Base-by-base conservation (phyloP, 2,329 filamentous ascomycete species). In the Fusarium sp. region DNA sequence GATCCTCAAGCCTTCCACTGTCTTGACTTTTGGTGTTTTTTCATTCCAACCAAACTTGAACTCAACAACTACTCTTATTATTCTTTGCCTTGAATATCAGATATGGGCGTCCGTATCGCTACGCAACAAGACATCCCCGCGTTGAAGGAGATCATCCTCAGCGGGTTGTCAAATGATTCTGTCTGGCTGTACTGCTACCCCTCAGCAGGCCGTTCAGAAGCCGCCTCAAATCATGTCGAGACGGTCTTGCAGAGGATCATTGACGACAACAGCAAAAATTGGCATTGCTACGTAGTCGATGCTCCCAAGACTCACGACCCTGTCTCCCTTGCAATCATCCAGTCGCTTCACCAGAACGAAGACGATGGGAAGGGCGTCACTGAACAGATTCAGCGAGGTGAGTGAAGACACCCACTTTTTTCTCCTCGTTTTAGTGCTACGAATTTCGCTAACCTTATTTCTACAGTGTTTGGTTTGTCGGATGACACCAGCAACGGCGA, bases 121-220 rank as follows among this genome's bases (percentile, higher is more conserved):
- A 74, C 71, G 4, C 44, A 62, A 18, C 35, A 63, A 47, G 71
- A 74, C 30, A 28, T 74, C 37, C 71, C 71, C 15, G 71, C 68
- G 12, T 32, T 74, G 33, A 74, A 69, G 60, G 71, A 74, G 15
- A 46, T 74, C 2, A 40, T 74, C 68, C 71, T 74, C 53, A 74
- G 57, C 35, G 71, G 71, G 13, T 25, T 74, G 30, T 44, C 60
- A 18, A 38, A 56, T 44, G 71, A 74, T 35, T 63, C 71, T 16
- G 66, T 74, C 40, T 74, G 72, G 71, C 60, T 40, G 19, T 74
- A 74, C 60, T 64, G 62, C 37, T 74, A 72, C 63, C 67, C 71
- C 6, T 19, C 46, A 28, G 54, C 67, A 9, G 30, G 44, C 3
- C 63, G 58, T 21, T 49, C 59, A 49, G 54, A 67, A 46, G 38